These are phyloP conservation scores for Cystobasidium onofrii DNA, from an alignment of 768 basidiomycete genomes.

Conservation along the genomic window DNA sequence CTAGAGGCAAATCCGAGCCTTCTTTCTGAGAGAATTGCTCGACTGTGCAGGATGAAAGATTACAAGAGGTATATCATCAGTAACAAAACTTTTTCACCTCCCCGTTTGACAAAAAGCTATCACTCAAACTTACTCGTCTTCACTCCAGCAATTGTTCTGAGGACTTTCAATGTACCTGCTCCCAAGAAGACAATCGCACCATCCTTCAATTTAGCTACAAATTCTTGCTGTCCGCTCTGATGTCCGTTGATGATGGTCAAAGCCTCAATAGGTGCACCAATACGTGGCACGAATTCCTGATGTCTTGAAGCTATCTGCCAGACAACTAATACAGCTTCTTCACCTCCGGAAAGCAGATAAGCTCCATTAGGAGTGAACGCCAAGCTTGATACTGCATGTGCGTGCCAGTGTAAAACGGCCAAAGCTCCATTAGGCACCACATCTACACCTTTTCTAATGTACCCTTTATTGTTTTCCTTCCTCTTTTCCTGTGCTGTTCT, in stretches of 20 bases:
- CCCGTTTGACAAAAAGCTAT: no score
- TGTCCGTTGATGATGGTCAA: conserved; percentile 50
- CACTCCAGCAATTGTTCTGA: conserved; percentile 64
- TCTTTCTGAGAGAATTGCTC: background rate
- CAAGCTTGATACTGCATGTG: conserved; percentile 79
- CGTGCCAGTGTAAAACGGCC: conserved; percentile 88
- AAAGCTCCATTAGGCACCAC: conserved; percentile 56
- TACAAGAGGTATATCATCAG: conserved; percentile 47
- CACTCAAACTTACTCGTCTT: conserved; percentile 66
- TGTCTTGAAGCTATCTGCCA: conserved; percentile 88
- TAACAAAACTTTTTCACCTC: conserved; percentile 42
- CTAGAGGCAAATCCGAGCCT: conserved; percentile 54
- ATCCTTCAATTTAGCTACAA: conserved; percentile 72
- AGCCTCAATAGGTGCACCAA: conserved; percentile 74
- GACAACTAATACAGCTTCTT: conserved; percentile 90
- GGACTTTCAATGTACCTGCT: conserved; percentile 62
- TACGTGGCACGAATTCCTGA: conserved; percentile 82
- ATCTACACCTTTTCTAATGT: background rate
- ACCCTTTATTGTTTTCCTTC: background rate
- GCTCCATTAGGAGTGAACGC: conserved; percentile 83
- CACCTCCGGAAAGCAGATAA: conserved; percentile 85
- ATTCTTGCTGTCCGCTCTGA: conserved; percentile 62
- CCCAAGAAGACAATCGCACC: conserved; percentile 69
- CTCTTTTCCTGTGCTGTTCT: conserved; percentile 57
- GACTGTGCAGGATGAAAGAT: no score